Evolutionary conservation across 148 eudicot genomes (phyloP).

Genomic region (Rhododendron mucronatum): DNA sequence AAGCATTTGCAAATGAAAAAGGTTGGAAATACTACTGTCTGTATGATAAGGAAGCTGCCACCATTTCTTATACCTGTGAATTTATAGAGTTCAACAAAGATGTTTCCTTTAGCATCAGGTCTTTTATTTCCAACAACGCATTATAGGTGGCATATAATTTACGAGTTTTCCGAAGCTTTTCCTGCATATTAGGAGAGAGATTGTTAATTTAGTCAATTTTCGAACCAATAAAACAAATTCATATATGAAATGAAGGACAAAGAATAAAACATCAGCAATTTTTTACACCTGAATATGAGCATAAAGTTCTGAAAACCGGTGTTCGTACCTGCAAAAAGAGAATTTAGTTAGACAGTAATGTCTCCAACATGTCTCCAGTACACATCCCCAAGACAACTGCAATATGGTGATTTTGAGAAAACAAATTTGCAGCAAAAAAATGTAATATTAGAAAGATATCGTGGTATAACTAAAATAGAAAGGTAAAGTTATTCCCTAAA

Average conservation of each 20-base stretch:
- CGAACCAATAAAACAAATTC: neutral
- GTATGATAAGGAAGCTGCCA: neutral
- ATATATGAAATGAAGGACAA: neutral
- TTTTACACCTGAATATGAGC: slow-evolving; percentile 54
- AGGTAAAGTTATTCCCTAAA: neutral
- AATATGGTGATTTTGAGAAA: neutral
- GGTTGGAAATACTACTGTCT: neutral
- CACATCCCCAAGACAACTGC: neutral
- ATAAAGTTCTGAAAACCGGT: slow-evolving; percentile 58
- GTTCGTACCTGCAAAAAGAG: slow-evolving; percentile 58
- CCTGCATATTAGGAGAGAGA: slow-evolving; percentile 26
- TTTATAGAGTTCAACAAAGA: slow-evolving; percentile 67
- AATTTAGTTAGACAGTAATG: slow-evolving; percentile 4
- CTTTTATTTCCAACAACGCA: slow-evolving; percentile 66
- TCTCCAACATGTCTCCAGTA: neutral
- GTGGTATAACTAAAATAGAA: neutral
- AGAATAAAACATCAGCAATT: neutral
- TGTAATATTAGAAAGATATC: neutral
- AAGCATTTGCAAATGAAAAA: neutral
- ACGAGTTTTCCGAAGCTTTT: slow-evolving; percentile 55
- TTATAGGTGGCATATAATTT: slow-evolving; percentile 63
- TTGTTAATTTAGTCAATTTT: neutral
- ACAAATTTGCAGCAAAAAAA: neutral
- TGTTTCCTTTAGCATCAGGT: slow-evolving; percentile 69
- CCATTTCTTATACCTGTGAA: slow-evolving; percentile 45